Percentiles rank a stretch among this genome's conserved stretches.
Conservation (phyloP, 2,329 filamentous ascomycete species). For the Penicillium hesseltinei region DNA sequence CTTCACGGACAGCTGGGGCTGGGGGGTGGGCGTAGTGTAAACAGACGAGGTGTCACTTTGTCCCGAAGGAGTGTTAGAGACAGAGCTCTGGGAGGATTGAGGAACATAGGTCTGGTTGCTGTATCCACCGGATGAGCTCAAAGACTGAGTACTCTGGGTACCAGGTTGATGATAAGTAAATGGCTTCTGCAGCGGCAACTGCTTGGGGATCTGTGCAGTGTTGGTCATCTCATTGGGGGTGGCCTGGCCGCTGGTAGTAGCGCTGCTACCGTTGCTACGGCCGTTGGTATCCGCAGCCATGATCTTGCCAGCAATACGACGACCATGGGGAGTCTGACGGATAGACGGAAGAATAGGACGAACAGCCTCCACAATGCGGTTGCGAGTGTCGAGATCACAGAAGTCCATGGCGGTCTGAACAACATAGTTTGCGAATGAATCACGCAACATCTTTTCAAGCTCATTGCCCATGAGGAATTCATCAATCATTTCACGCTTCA, state of each 20-base stretch:
- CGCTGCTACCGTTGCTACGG: conserved; percentile 38
- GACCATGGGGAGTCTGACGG: conserved; percentile 88
- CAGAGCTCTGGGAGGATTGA: conserved; percentile 17
- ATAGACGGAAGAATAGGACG: conserved; percentile 81
- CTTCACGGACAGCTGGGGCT: conserved; percentile 28
- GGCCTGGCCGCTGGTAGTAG: conserved; percentile 32
- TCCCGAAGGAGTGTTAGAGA: conserved; percentile 29
- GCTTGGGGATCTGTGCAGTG: conserved; percentile 36
- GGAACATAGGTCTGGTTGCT: conserved; percentile 26
- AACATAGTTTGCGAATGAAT: conserved; percentile 96
- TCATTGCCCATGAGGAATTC: conserved; percentile 74
- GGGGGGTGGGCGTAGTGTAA: conserved; percentile 31
- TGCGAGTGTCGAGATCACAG: conserved; percentile 69
- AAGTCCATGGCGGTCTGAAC: conserved; percentile 94
- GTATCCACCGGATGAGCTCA: conserved; percentile 27
- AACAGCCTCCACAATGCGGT: conserved; percentile 75
- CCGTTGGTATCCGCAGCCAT: conserved; percentile 51
- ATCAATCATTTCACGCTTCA: conserved; percentile 77
- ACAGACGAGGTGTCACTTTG: conserved; percentile 31
- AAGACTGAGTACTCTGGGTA: conserved; percentile 28
- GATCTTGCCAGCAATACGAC: conserved; percentile 89
- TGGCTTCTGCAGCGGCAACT: conserved; percentile 28
- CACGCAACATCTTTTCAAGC: conserved; percentile 83
- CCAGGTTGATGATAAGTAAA: conserved; percentile 30
- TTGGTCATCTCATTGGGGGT: conserved; percentile 41